Evolutionary conservation across 1,284 basidiomycete genomes (phyloP), one percentile per base, ranked within the genome.

Genomic region (Naganishia cerealis): DNA sequence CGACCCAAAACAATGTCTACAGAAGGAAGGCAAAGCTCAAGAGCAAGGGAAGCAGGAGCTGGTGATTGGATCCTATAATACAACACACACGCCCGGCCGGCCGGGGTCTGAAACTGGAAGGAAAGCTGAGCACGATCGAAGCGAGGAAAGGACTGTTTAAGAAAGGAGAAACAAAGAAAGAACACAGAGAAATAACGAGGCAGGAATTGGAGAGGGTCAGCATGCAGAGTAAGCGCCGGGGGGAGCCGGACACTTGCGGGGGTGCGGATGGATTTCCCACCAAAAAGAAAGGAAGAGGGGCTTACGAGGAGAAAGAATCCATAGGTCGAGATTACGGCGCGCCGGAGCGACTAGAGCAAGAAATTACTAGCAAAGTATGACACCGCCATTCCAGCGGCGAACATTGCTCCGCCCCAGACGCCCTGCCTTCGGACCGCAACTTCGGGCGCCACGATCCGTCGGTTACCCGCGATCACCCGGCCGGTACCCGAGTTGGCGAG

Each of bases 401-500:
- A 78, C 54, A 80, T 74, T 40, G 78, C 65, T 10, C 76, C 75
- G 26, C 79, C 79, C 75, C 76, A 80, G 24, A 77, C 76, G 3
- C 76, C 74, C 67, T 75, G 74, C 70, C 75, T 73, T 66, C 73
- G 68, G 15, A 63, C 73, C 4, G 66, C 75, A 7, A 36, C 66
- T 15, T 48, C 65, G 38, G 52, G 66, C 36, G 72, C 66, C 52
- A 77, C 74, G 15, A 79, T 71, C 18, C 78, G 71, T 67, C 74
- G 75, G 74, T 79, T 79, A 24, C 71, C 74, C 54, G 72, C 71
- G 62, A 80, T 76, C 10, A 77, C 69, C 21, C 79, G 74, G 43
- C 72, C 68, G 33, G 57, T 61, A 42, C 73, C 74, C 29, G 54
- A 55, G 18, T 46, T 50, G 50, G 72, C 72, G 38, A 67, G 58